These are phyloP conservation scores for Grigorovia transvaalensis DNA, from an alignment of 805 yeast genomes.

Conservation along the genomic window DNA sequence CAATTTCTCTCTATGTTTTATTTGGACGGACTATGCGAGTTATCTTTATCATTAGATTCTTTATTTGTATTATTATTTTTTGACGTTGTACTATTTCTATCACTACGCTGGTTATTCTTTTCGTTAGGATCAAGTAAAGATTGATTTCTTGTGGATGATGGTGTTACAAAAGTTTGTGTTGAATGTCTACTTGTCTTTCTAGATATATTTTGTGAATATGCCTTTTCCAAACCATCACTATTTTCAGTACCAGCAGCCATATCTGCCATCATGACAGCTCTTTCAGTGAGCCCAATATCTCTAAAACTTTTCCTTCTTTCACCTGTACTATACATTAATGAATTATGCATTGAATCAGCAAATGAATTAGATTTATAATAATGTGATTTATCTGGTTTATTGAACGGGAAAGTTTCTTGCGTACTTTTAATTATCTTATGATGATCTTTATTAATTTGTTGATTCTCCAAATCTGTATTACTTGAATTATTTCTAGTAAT, in stretches of 20 bases:
- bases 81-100: not conserved
- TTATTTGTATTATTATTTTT: not conserved
- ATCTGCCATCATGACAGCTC: conserved; percentile 36
- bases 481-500: conserved; percentile 3
- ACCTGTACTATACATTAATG: not conserved
- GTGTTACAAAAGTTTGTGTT: not conserved
- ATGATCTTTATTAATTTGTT: not conserved
- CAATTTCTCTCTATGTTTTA: no score
- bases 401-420: conserved; percentile 18
- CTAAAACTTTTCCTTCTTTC: conserved; percentile 11
- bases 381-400: conserved; percentile 4
- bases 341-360: not conserved
- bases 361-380: not conserved
- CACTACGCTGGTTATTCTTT: not conserved
- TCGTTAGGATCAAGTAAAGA: not conserved
- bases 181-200: not conserved
- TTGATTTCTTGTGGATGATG: not conserved
- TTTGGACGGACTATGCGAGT: no score
- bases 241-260: conserved; percentile 38
- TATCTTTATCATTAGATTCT: no score
- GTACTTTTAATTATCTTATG: conserved; percentile 15
- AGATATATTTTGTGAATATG: not conserved
- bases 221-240: conserved; percentile 4
- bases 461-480: conserved; percentile 3
- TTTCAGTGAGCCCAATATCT: conserved; percentile 32